Conservation (phyloP, 306 rosid genomes). For the Cucumis melo region DNA sequence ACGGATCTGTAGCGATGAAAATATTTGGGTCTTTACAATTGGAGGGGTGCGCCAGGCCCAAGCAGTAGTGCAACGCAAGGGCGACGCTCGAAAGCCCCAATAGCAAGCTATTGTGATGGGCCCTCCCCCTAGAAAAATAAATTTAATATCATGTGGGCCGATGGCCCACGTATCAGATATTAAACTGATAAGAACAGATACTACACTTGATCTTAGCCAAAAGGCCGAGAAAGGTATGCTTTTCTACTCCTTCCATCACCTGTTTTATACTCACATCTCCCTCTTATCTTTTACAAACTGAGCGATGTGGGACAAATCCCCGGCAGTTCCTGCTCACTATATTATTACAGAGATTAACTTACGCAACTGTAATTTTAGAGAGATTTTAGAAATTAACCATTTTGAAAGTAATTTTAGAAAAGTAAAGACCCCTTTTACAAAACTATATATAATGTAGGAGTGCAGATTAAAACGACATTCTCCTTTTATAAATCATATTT, state of each 20-base stretch:
- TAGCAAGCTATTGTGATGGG: background rate
- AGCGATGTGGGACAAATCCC: background rate
- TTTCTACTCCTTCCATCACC: rapidly evolving
- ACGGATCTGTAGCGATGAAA: no score
- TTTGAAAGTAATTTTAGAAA: no score
- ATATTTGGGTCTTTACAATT: no score
- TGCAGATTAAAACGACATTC: no score
- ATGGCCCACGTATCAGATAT: background rate
- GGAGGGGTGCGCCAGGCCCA: background rate
- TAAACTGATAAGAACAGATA: background rate
- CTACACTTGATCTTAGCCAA: background rate
- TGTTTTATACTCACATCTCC: background rate
- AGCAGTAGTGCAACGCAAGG: background rate
- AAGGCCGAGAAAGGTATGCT: background rate
- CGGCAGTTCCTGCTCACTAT: no score
- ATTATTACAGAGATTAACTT: no score
- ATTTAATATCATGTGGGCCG: background rate
- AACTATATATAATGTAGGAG: no score
- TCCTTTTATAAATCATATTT: no score
- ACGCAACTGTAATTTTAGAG: no score
- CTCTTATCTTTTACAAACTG: background rate
- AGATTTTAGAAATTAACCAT: no score
- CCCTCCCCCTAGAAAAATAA: background rate
- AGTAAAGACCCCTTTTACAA: no score
- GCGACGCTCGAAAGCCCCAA: background rate